Evolutionary conservation across 495 filamentous ascomycete species (phyloP).

Genomic region (Parachaetomium inaequale): DNA sequence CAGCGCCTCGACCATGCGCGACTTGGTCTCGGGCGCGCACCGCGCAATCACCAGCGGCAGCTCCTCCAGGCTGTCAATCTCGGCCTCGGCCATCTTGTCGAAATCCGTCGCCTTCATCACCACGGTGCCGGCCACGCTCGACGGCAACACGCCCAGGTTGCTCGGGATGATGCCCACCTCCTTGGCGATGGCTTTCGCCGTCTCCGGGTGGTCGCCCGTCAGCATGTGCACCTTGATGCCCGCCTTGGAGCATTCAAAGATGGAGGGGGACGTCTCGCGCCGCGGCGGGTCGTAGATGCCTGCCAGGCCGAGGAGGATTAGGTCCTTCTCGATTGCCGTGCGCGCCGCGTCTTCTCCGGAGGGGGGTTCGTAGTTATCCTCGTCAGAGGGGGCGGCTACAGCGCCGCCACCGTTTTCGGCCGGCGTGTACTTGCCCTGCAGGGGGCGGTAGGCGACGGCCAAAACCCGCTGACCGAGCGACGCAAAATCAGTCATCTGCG

Average conservation of each 20-base stretch:
- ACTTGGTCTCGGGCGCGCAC: conserved; percentile 64
- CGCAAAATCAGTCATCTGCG: conserved; percentile 65
- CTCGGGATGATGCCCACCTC: conserved; percentile 70
- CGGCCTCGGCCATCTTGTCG: conserved; percentile 54
- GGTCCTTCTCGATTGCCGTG: conserved; percentile 51
- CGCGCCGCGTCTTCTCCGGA: conserved; percentile 35
- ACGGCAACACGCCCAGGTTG: conserved; percentile 52
- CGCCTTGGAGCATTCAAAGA: conserved; percentile 61
- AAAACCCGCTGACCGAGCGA: conserved; percentile 77
- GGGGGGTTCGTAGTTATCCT: conserved; percentile 14
- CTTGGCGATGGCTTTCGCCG: conserved; percentile 70
- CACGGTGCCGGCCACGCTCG: conserved; percentile 50
- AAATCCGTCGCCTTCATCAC: conserved; percentile 64
- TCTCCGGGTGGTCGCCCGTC: conserved; percentile 73
- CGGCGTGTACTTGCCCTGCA: conserved; percentile 24
- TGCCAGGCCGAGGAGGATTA: conserved; percentile 64
- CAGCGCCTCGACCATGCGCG: conserved; percentile 64
- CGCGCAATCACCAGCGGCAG: conserved; percentile 64
- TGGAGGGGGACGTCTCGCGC: conserved; percentile 61
- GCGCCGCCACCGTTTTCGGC: background rate
- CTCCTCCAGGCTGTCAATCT: conserved; percentile 56
- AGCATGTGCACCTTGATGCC: conserved; percentile 80
- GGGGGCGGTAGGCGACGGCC: conserved; percentile 60
- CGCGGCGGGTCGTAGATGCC: conserved; percentile 75
- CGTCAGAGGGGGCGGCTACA: background rate